Evolutionary conservation across 2,329 filamentous ascomycete genomes (phyloP), one percentile per base, ranked within the genome.

Genomic region (Calonectria leucothoes): DNA sequence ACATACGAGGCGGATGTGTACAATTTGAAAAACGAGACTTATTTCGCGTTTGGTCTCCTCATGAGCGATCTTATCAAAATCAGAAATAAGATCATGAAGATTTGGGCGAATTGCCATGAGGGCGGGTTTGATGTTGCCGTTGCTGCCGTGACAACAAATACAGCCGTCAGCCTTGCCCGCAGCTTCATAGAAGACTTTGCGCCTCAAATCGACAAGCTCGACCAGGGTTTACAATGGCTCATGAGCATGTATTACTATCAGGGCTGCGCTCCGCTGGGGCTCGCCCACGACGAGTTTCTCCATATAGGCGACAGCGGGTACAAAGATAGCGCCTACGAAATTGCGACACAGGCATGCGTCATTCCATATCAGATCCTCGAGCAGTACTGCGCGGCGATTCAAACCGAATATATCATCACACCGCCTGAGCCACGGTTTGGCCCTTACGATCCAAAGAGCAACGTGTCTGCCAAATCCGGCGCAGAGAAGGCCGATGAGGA

Each of bases 71-170:
- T 86, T 7, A 17, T 45, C 0, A 69, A 74, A 2, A 70, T 85
- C 23, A 69, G 82, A n/a, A 75, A 79, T 14, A 82, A 84, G 42
- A 72, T 85, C 20, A 76, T 74, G 29, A 64, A 52, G 12, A 77
- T 85, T 23, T 78, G 83, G 57, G 52, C 66, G 2, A 77, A 77
- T 39, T 82, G 83, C 61, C 72, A 66, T 10, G 11, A 27, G 20
- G 12, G 4, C 1, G 25, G 10, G 2, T 35, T 61, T 10, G 83
- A 86, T 35, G 73, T 85, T 2, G 77, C 77, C 6, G 79, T 82
- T 6, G 81, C 81, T 0, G 82, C 84, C 20, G 71, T 86, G n/a
- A 80, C 84, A 0, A 84, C 85, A 14, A 83, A 86, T 52, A 85
- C 84, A 1, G 84, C 82, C 15, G 78, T 85, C 12, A 78, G 81